These are phyloP conservation scores for Daldinia sp. DNA, from an alignment of 2,329 filamentous ascomycete genomes.

Conservation along the genomic window DNA sequence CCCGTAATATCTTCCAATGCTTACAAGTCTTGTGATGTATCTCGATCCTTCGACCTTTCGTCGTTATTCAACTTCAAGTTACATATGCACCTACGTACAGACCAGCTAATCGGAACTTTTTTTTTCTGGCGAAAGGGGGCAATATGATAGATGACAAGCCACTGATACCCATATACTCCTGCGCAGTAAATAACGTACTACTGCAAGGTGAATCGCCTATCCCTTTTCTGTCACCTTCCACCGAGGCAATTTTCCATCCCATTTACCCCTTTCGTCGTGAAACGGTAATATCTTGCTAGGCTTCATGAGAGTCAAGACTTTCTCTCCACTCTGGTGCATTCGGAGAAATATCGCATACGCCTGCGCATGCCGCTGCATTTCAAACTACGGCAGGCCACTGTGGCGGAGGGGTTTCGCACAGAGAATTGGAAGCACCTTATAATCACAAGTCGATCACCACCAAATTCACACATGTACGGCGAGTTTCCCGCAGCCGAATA, in stretches of 20 bases:
- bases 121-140: slow-evolving; percentile 10
- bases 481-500: slow-evolving; percentile 19
- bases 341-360: slow-evolving; percentile 31
- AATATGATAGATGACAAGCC: slow-evolving; percentile 1
- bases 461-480: slow-evolving; percentile 21
- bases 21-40: slow-evolving; percentile 14
- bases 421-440: slow-evolving; percentile 25
- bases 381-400: slow-evolving; percentile 7
- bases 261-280: slow-evolving; percentile 27
- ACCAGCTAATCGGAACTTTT: slow-evolving; percentile 26
- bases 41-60: slow-evolving; percentile 13
- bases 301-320: slow-evolving; percentile 22
- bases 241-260: slow-evolving; percentile 19
- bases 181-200: slow-evolving; percentile 7
- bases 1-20: slow-evolving; percentile 20
- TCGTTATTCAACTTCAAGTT: slow-evolving; percentile 10
- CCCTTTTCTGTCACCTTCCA: slow-evolving; percentile 21
- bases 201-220: slow-evolving; percentile 35
- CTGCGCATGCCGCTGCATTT: slow-evolving; percentile 23
- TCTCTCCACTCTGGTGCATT: slow-evolving; percentile 28
- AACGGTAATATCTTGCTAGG: slow-evolving; percentile 19
- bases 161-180: slow-evolving; percentile 12
- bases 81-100: slow-evolving; percentile 15
- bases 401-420: slow-evolving; percentile 12
- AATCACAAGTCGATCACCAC: slow-evolving; percentile 9